Evolutionary conservation across 129 eudicot species (phyloP).

Genomic region (Flaveria ramosissima): DNA sequence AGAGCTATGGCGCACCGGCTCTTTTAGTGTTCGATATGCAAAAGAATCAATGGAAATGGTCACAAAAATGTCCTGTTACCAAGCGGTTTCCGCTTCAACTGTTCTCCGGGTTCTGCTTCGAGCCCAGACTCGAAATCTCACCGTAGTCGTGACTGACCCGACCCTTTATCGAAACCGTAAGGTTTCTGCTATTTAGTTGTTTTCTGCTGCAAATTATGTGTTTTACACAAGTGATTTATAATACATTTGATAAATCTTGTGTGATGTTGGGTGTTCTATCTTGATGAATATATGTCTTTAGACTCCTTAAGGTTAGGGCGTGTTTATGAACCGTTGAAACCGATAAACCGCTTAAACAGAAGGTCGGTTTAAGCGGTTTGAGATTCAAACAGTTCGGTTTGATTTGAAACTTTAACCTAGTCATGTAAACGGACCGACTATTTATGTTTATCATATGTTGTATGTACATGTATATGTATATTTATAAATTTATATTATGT

Average conservation of each 20-base stretch:
- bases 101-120: constrained; percentile 91
- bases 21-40: constrained; percentile 69
- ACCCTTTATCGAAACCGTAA: constrained; percentile 5
- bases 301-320: no score
- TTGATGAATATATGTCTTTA: constrained; percentile 6
- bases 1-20: constrained; percentile 91
- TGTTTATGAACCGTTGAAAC: no score
- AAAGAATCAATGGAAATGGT: constrained; percentile 84
- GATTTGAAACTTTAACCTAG: no score
- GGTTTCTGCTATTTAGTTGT: constrained; percentile 2
- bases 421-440: no score
- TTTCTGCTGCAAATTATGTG: constrained; percentile 25
- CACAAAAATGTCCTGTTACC: constrained; percentile 82
- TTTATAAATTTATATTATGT: no score
- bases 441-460: no score
- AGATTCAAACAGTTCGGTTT: no score
- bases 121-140: constrained; percentile 81
- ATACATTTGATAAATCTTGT: constrained; percentile 28
- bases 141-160: constrained; percentile 34
- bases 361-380: no score
- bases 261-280: constrained; percentile 10
- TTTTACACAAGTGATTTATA: constrained; percentile 13
- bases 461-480: no score
- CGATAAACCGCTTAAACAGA: no score
- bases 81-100: constrained; percentile 96